phyloP scores from a whole-genome alignment of 345 rosid species.

The Eucalyptus virginea region DNA sequence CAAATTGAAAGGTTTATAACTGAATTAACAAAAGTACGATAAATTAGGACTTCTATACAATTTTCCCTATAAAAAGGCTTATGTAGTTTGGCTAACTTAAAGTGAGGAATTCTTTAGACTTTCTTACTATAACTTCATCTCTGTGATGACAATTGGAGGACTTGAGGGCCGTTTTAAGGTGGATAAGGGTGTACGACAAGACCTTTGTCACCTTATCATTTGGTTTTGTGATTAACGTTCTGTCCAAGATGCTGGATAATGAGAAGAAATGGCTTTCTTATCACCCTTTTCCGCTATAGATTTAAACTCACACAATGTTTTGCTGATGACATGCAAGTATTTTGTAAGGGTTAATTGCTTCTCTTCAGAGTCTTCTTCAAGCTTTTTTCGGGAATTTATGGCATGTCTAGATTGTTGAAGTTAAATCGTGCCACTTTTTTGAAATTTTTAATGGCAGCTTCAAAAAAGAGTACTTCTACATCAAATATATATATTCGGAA shows the following conservation, averaged over 20 bases:
- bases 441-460: too few relatives aligned
- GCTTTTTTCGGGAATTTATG: neutral
- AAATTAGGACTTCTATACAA: too few relatives aligned
- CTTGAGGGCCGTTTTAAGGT: neutral
- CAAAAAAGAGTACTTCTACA: too few relatives aligned
- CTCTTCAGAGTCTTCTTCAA: neutral
- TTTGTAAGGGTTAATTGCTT: neutral
- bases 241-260: neutral
- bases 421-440: neutral
- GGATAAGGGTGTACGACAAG: neutral
- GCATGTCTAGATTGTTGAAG: neutral
- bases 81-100: neutral
- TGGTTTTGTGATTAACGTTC: neutral
- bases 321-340: neutral
- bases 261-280: neutral
- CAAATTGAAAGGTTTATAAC: too few relatives aligned
- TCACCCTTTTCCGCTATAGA: neutral
- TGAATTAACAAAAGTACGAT: accelerated
- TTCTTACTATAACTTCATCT: neutral
- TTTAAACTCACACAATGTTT: neutral
- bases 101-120: neutral
- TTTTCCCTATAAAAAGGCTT: neutral
- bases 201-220: neutral
- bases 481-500: too few relatives aligned
- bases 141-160: neutral